phyloP scores from a whole-genome alignment of 495 filamentous ascomycete species.

The Xylaria curta region DNA sequence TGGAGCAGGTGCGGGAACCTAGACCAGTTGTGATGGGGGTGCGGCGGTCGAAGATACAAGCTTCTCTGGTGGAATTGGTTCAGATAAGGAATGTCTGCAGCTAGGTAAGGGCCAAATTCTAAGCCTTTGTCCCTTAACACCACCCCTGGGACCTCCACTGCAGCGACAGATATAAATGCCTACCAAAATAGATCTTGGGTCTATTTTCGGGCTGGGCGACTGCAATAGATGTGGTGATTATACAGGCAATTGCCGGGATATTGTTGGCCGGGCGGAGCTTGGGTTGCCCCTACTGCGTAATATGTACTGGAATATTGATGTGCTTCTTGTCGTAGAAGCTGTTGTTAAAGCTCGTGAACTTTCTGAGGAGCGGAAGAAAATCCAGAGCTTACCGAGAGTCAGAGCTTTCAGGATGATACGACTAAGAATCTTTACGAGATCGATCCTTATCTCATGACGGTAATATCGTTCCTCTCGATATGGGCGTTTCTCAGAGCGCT shows the following conservation, averaged over 20 bases:
- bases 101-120: slow-evolving; percentile 55
- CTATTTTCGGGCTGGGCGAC: too few species aligned
- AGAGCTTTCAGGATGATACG: too few species aligned
- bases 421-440: too few species aligned
- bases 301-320: not conserved
- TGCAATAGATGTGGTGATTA: not conserved
- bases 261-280: too few species aligned
- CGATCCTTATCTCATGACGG: too few species aligned
- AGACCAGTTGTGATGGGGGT: not conserved
- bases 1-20: not conserved
- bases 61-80: not conserved
- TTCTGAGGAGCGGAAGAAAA: too few species aligned
- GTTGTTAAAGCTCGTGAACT: too few species aligned
- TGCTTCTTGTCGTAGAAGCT: not conserved
- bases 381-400: too few species aligned
- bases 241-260: not conserved
- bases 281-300: not conserved
- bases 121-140: slow-evolving; percentile 50
- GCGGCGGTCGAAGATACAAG: not conserved
- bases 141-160: slow-evolving; percentile 41
- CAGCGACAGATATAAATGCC: not conserved
- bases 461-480: too few species aligned
- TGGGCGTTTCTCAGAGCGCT: too few species aligned
- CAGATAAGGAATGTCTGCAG: not conserved
- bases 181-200: too few species aligned